Evolutionary conservation across 352 stramenopile species (phyloP).

Genomic region (Aphanomyces astaci): DNA sequence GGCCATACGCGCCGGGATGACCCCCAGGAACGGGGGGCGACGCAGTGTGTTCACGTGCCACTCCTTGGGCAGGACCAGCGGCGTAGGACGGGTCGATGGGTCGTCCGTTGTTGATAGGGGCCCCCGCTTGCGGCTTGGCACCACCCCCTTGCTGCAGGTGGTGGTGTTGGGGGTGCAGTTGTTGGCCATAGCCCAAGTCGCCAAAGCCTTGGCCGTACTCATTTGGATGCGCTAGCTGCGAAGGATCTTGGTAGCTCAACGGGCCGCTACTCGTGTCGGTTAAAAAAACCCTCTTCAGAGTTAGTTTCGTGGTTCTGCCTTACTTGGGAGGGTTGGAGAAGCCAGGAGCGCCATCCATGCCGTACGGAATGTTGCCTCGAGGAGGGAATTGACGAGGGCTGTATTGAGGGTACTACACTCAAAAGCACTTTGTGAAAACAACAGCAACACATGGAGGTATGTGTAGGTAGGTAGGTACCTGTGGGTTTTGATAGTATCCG

Average conservation of each 20-base stretch:
- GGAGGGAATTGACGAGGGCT: constrained; percentile 76
- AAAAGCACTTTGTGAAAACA: too few species aligned
- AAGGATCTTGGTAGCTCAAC: constrained; percentile 74
- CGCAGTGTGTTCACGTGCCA: constrained; percentile 58
- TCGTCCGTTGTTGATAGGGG: constrained; percentile 43
- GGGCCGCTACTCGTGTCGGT: constrained; percentile 37
- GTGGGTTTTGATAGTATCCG: constrained; percentile 82
- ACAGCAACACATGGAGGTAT: constrained; percentile 10
- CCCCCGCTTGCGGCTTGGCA: constrained; percentile 32
- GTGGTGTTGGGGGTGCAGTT: constrained; percentile 29
- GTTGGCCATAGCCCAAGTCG: constrained; percentile 76
- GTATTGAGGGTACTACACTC: constrained; percentile 78
- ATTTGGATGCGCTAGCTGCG: constrained; percentile 69
- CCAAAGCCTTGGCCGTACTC: constrained; percentile 81
- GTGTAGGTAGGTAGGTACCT: constrained; percentile 39
- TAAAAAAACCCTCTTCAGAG: constrained; percentile 2
- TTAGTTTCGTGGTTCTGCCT: background rate
- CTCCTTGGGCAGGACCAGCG: constrained; percentile 25
- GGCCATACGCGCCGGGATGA: constrained; percentile 44
- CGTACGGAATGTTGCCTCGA: constrained; percentile 75
- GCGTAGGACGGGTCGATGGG: constrained; percentile 46
- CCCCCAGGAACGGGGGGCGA: constrained; percentile 54
- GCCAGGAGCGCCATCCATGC: constrained; percentile 67
- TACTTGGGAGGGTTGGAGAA: constrained; percentile 69
- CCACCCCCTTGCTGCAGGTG: constrained; percentile 31